Evolutionary conservation across 768 basidiomycete genomes (phyloP), one percentile per base, ranked within the genome.

Genomic region (Kwoniella sp.): DNA sequence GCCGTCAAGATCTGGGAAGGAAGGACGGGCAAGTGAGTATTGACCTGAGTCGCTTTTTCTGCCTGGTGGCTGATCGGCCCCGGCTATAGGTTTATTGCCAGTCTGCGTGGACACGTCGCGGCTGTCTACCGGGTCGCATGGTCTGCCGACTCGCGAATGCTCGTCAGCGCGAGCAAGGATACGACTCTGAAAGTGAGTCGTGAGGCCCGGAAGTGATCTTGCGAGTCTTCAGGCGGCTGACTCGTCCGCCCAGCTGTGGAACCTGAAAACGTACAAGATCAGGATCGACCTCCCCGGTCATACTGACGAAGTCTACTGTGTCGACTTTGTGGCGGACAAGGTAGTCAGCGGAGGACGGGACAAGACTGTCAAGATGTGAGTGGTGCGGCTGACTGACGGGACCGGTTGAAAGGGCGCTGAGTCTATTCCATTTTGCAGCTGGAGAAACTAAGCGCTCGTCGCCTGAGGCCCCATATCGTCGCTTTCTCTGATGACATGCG

Each of bases 241-340:
- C 23, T 3, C 9, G 1, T 19, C 8, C 2, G 15, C 39, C 12
- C 49, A 90, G 90, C 84, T 96, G 20, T 98, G 93, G 93, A 89
- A 95, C 73, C 78, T 98, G 49, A 91, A 89, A 73, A 96, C 90
- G 5, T 89, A 88, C 75, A 98, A 99, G 76, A 83, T 99, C 57
- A 87, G 89, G 69, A 83, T 81, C 6, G 93, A 99, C 73, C 82
- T 99, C 15, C 89, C 91, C 0, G 93, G 93, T 17, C 93, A 99
- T 71, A 88, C 87, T 1, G 93, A 99, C 62, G 93, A 99, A 73
- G 92, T 99, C 29, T 98, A 96, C 76, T 96, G 93, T 67, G 93
- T 99, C 14, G 93, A 98, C 75, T 99, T 95, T 70, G 92, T 99
- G 1, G 92, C 91, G 0, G 93, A 99, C 77, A 99, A 99, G 73